phyloP scores from a whole-genome alignment of 805 yeast species.

The Barnettozyma populi region DNA sequence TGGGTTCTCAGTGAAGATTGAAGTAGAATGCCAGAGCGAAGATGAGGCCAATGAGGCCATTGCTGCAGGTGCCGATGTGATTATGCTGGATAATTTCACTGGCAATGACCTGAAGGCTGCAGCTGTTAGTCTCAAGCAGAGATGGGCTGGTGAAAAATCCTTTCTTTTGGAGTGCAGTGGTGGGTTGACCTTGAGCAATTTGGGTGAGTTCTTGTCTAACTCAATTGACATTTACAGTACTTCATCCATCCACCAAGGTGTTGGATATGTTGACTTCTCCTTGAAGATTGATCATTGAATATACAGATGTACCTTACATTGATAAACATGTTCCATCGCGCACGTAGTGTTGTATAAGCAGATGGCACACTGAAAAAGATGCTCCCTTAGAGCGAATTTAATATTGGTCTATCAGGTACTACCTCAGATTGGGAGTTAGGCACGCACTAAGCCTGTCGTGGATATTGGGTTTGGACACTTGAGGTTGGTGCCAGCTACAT shows the following conservation, averaged over 20 bases:
- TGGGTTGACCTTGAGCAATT: constrained; percentile 70
- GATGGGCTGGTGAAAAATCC: constrained; percentile 42
- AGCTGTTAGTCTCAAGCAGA: constrained; percentile 54
- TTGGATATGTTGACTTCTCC: constrained; percentile 75
- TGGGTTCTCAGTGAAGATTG: constrained; percentile 87
- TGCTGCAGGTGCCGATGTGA: constrained; percentile 90
- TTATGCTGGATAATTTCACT: constrained; percentile 87
- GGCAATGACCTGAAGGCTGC: constrained; percentile 60
- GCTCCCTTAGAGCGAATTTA: too few relatives aligned
- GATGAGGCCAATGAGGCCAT: constrained; percentile 90
- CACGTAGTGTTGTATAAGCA: too few relatives aligned
- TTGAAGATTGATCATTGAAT: constrained; percentile 53
- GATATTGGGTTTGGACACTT: too few relatives aligned
- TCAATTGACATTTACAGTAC: constrained; percentile 90
- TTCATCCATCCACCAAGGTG: constrained; percentile 89
- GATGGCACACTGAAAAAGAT: too few relatives aligned
- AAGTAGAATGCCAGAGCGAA: constrained; percentile 85
- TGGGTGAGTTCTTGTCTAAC: constrained; percentile 59
- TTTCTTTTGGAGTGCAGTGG: constrained; percentile 89
- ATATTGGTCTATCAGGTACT: too few relatives aligned
- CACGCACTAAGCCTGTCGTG: too few relatives aligned
- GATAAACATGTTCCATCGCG: too few relatives aligned
- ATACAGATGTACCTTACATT: neutral
- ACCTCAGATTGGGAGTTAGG: too few relatives aligned
- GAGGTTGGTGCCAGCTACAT: too few relatives aligned